Base-by-base conservation (phyloP, 352 stramenopile genomes). In the Phytophthora nicotianae region DNA sequence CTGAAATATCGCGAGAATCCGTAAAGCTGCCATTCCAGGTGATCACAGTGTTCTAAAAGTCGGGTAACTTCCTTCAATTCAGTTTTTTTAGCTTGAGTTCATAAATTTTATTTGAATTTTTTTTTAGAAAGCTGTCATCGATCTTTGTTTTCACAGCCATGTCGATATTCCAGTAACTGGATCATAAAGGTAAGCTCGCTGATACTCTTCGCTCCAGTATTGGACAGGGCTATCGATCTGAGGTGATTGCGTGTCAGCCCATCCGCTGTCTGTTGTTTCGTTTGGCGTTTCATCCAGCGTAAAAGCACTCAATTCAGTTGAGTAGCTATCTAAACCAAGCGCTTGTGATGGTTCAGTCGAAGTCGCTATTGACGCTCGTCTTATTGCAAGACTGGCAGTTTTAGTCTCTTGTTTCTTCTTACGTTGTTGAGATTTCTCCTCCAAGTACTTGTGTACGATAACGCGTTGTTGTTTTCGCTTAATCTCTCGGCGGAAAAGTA, bases 171-270 rank as follows among this genome's bases (percentile, higher is more conserved):
- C 77, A 0, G 78, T 85, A 7, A 32, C 68, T 3, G 74, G 46
- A 26, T 90, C 68, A 56, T 72, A 90, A 11, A 75, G 54, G 45
- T 88, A 90, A 26, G 54, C 51, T 48, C 69, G 70, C 47, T 86
- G 71, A 38, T 79, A 74, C 64, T 90, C 81, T 13, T 88, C 78
- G 58, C 81, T 90, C 78, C 78, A 90, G 54, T 74, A 86, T 26
- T 77, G 57, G 17, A 78, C 58, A 14, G 74, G 52, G 14, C 63
- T 59, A n/a, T 58, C 53, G 9, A 59, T 46, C 7, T 50, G 38
- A 24, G 60, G 23, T 29, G 55, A 45, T 43, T 27, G 7, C 16
- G 23, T 16, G 4, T 53, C 19, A 6, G 19, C 4, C 48, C 46
- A 46, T 19, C 16, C 20, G 26, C 35, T 32, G 14, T 46, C 29